phyloP scores from a whole-genome alignment of 345 rosid species.

The Psidium guajava region DNA sequence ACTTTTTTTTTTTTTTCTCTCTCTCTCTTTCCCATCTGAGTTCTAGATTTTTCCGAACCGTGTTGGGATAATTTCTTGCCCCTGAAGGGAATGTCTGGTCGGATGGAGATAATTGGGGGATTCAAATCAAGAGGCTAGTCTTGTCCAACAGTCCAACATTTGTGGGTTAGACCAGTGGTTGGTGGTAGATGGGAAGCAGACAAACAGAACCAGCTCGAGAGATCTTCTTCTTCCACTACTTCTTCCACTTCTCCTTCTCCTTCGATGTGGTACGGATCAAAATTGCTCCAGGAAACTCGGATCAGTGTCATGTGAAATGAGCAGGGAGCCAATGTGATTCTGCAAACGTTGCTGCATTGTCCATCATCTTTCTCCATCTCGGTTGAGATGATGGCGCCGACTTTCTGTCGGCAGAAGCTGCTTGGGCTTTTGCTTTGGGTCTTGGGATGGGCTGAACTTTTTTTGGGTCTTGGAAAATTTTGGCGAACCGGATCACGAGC shows the following conservation, averaged over 20 bases:
- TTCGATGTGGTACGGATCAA: background rate
- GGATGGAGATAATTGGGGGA: background rate
- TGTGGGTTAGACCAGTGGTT: background rate
- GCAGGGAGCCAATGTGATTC: background rate
- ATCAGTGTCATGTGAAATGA: background rate
- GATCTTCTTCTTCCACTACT: background rate
- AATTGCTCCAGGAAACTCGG: background rate
- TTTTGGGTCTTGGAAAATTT: background rate
- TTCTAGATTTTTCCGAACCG: background rate
- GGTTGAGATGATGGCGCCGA: background rate
- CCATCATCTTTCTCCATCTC: background rate
- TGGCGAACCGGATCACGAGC: background rate
- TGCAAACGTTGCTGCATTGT: background rate
- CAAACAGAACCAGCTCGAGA: background rate
- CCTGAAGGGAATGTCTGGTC: background rate
- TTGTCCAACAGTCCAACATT: background rate
- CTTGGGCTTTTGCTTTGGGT: background rate
- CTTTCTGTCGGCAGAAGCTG: background rate
- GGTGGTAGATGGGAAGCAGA: background rate
- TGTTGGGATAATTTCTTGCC: background rate
- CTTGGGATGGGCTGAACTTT: background rate
- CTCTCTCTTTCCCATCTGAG: background rate
- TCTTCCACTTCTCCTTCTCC: background rate
- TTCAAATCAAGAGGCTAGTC: background rate
- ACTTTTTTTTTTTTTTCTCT: background rate